Conservation (phyloP, 78 protist genomes). For the Diacronema lutheri region DNA sequence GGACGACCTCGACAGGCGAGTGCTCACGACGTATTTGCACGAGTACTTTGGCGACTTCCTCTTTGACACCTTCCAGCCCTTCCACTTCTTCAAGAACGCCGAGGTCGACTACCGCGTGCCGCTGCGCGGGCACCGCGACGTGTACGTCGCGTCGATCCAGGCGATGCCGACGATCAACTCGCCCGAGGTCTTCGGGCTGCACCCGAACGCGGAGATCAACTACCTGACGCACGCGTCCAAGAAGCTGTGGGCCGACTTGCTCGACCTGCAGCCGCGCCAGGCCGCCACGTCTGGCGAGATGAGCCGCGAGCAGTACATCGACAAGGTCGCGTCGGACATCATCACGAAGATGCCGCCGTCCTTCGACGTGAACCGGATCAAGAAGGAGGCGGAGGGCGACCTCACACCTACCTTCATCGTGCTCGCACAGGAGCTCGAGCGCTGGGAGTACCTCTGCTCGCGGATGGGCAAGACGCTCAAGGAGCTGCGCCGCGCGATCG, state of each 20-base stretch:
- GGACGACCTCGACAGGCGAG: constrained; percentile 81
- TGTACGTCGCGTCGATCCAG: constrained; percentile 36
- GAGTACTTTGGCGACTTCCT: constrained; percentile 96
- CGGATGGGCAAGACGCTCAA: constrained; percentile 56
- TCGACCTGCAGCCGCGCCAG: constrained; percentile 73
- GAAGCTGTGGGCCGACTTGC: constrained; percentile 60
- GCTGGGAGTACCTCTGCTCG: constrained; percentile 72
- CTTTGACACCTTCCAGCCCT: constrained; percentile 86
- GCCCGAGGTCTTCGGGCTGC: constrained; percentile 91
- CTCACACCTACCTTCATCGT: constrained; percentile 74
- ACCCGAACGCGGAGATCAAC: constrained; percentile 89
- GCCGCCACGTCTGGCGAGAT: constrained; percentile 47
- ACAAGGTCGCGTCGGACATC: constrained; percentile 18
- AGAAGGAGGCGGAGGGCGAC: constrained; percentile 18
- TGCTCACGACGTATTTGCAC: constrained; percentile 81
- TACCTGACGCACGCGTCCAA: constrained; percentile 57
- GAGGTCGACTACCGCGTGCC: constrained; percentile 54
- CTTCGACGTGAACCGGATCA: constrained; percentile 48
- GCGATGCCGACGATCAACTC: constrained; percentile 58
- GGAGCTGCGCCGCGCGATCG: constrained; percentile 72
- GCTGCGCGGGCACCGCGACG: not conserved
- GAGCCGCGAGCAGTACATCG: constrained; percentile 53
- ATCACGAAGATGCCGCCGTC: constrained; percentile 40
- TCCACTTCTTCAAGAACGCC: constrained; percentile 65
- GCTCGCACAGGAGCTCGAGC: constrained; percentile 78